Conservation (phyloP, 495 filamentous ascomycete genomes). For the Podospora tetraspora region DNA sequence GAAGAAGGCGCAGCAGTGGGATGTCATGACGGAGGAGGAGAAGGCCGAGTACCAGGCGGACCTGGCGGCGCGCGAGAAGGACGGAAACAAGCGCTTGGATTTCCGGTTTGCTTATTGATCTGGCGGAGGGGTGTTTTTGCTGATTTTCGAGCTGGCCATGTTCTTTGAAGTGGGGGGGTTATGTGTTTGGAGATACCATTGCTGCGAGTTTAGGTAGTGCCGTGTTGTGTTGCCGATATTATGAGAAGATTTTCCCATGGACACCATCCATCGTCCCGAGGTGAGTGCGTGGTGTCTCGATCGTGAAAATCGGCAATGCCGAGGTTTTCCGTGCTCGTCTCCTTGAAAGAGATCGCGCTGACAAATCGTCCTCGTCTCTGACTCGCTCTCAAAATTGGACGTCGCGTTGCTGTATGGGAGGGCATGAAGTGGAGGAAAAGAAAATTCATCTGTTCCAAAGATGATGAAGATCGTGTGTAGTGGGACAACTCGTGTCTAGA, state of each 20-base stretch:
- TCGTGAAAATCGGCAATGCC: neutral
- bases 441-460: neutral
- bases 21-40: slow-evolving; percentile 57
- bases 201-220: neutral
- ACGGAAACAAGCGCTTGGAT: slow-evolving; percentile 65
- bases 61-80: slow-evolving; percentile 29
- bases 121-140: neutral
- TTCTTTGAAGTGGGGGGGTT: neutral
- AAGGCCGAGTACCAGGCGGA: slow-evolving; percentile 57
- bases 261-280: no score
- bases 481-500: neutral
- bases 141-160: neutral
- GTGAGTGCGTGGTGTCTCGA: no score
- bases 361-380: neutral
- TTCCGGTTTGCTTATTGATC: slow-evolving; percentile 38
- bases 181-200: neutral
- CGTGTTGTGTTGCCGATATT: neutral
- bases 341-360: neutral
- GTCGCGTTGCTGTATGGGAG: no score
- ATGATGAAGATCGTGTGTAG: neutral
- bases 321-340: neutral
- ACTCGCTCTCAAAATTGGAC: neutral
- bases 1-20: slow-evolving; percentile 38
- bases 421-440: no score
- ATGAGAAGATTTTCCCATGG: neutral